Evolutionary conservation across 768 basidiomycete genomes (phyloP).

Genomic region (Sporobolomyces phaffii): DNA sequence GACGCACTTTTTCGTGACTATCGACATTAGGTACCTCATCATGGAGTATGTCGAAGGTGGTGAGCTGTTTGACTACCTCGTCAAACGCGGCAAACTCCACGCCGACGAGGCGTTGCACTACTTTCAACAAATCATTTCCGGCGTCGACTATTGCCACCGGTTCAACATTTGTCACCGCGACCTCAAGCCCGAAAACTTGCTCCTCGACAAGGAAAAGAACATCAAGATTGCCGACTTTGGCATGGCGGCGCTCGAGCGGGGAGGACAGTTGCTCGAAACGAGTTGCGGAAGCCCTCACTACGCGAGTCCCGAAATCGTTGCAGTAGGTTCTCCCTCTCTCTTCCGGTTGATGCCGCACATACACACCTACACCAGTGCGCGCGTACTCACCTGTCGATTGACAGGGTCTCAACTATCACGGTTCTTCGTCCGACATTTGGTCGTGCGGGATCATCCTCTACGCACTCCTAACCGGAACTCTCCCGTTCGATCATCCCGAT

Average conservation of each 20-base stretch:
- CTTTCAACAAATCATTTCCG: constrained; percentile 93
- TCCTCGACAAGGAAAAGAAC: constrained; percentile 63
- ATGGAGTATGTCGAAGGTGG: constrained; percentile 94
- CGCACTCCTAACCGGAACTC: constrained; percentile 77
- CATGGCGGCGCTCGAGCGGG: constrained; percentile 92
- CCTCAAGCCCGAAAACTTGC: constrained; percentile 93
- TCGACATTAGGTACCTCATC: constrained; percentile 69
- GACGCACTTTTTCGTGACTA: too few relatives aligned
- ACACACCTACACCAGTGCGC: not conserved
- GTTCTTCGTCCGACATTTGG: constrained; percentile 89
- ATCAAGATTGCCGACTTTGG: constrained; percentile 98
- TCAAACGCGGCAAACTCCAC: constrained; percentile 74
- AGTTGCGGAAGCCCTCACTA: constrained; percentile 96
- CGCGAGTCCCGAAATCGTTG: constrained; percentile 91
- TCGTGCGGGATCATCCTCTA: constrained; percentile 90
- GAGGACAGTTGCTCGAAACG: constrained; percentile 77
- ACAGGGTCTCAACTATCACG: constrained; percentile 72
- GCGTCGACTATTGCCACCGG: constrained; percentile 91
- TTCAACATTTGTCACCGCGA: constrained; percentile 98
- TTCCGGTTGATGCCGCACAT: not conserved
- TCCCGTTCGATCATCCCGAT: constrained; percentile 92
- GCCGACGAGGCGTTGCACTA: constrained; percentile 77
- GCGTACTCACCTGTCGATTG: not conserved
- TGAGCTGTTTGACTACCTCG: constrained; percentile 92
- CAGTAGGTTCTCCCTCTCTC: constrained; percentile 45